phyloP scores from a whole-genome alignment of 2,329 filamentous ascomycete species.

The Xenoacremonium recifei region DNA sequence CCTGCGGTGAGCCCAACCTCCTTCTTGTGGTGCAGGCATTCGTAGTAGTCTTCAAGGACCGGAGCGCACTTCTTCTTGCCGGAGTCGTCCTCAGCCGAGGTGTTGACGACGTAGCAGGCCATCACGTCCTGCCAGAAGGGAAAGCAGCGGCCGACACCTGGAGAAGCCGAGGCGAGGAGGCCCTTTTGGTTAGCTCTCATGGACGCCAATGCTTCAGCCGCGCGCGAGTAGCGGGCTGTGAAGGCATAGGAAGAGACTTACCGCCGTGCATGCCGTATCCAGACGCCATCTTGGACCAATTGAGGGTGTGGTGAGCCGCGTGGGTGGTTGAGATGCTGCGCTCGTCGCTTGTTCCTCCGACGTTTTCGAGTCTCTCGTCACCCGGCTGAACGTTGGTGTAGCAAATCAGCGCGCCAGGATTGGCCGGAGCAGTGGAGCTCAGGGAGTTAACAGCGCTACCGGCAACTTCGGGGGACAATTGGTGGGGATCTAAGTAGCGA shows the following conservation, averaged over 20 bases:
- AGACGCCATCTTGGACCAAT: constrained; percentile 64
- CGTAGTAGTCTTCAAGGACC: constrained; percentile 93
- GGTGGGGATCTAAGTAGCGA: no score
- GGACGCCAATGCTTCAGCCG: neutral
- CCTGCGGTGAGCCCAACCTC: no score
- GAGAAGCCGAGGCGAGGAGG: constrained; percentile 10
- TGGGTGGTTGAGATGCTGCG: constrained; percentile 17
- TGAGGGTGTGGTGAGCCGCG: constrained; percentile 24
- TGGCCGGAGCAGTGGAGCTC: constrained; percentile 13
- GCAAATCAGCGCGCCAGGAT: constrained; percentile 23
- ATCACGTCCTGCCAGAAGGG: constrained; percentile 99
- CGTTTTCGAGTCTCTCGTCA: constrained; percentile 12
- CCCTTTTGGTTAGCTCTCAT: constrained; percentile 21
- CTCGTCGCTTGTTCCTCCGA: constrained; percentile 20
- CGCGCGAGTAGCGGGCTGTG: neutral
- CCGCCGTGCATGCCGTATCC: constrained; percentile 81
- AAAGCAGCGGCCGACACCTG: constrained; percentile 79
- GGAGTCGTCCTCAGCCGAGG: constrained; percentile 70
- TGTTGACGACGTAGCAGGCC: constrained; percentile 97
- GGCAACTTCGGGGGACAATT: no score
- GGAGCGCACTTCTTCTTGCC: constrained; percentile 87
- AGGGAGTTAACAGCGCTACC: no score
- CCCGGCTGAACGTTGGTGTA: constrained; percentile 15
- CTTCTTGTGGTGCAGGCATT: constrained; percentile 98
- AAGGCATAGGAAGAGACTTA: constrained; percentile 40